phyloP scores from a whole-genome alignment of 345 rosid species.

The Citrus hindsii region DNA sequence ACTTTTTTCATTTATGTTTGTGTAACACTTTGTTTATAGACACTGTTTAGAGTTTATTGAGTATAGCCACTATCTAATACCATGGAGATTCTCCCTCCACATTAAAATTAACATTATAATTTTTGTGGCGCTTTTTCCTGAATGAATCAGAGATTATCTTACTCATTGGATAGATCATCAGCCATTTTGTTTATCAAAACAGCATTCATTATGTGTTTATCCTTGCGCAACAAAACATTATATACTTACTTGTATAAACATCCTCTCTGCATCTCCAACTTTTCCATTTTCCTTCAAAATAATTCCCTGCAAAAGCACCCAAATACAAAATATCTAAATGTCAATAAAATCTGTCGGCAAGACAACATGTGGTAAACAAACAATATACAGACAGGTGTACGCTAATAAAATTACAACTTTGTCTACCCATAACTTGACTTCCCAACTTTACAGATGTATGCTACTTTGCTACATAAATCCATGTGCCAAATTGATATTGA shows the following conservation, averaged over 20 bases:
- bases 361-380: neutral
- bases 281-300: constrained; percentile 82
- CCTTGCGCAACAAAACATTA: neutral
- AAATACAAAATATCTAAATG: neutral
- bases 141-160: neutral
- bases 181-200: neutral
- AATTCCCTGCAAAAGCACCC: constrained; percentile 62
- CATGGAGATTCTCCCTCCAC: neutral
- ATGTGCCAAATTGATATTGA: neutral
- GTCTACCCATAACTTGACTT: neutral
- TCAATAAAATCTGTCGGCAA: neutral
- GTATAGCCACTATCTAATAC: neutral
- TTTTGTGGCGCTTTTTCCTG: neutral
- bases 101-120: neutral
- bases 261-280: constrained; percentile 88
- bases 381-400: neutral
- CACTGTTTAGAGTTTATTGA: neutral
- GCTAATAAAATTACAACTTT: neutral
- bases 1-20: neutral
- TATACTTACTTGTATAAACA: constrained; percentile 89
- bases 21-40: neutral
- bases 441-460: neutral
- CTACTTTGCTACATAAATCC: neutral
- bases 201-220: neutral
- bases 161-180: neutral